Base-by-base conservation (phyloP, 768 basidiomycete genomes). In the Macrolepiota dolichaula region DNA sequence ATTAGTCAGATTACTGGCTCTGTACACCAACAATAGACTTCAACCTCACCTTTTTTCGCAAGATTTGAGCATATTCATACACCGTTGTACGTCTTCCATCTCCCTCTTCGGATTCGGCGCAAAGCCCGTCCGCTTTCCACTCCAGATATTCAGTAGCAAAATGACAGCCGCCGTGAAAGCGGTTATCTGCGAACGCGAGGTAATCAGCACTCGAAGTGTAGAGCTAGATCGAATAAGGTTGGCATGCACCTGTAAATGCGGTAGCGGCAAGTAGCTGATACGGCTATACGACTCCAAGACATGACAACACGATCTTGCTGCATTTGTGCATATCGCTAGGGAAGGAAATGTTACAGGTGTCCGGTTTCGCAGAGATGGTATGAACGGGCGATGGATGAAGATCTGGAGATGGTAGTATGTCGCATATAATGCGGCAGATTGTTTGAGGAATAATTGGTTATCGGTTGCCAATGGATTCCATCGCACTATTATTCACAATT, bases 291-390 rank as follows among this genome's bases (percentile, higher is more conserved):
- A 63, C 73, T 92, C 90, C 19, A 89, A 71, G 29, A 94, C 81
- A 68, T 88, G 89, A 40, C 82, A 83, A 61, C 83, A 87, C 1
- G 89, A 91, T 7, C 91, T 79, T 1, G 93, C 89, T 0, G 93
- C 86, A 62, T 93, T 94, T n/a, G 88, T 85, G 70, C 92, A 94
- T 56, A 94, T 93, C 0, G 90, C 89, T 35, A 94, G 76, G 0
- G 91, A 67, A 75, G 88, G 86, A 53, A 87, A 80, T 0, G 72
- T 68, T 1, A 71, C 62, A 4, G 73, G 69, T 9, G 66, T 65
- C 10, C 71, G 79, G 59, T 85, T 85, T 49, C 79, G 74, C 2
- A 85, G 82, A 0, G 82, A 82, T 0, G 89, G 89, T 59, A 94
- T 87, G 71, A 91, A 92, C 2, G 88, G 88, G 46, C 92, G 80